Conservation (phyloP, 2,329 filamentous ascomycete species). For the Colletotrichum liriopes region DNA sequence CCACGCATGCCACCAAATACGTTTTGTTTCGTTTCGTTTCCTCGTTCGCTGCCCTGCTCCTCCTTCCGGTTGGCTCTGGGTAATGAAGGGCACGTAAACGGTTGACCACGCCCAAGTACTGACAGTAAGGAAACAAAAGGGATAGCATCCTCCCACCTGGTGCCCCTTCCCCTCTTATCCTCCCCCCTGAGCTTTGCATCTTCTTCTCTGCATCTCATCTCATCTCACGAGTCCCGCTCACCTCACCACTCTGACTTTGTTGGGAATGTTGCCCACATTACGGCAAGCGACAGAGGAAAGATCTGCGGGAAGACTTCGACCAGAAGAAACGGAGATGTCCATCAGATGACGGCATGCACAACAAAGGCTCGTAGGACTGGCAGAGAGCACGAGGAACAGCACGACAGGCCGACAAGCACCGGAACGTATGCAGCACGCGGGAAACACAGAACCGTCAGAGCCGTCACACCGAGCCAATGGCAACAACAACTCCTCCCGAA, state of each 20-base stretch:
- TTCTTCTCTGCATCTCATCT: constrained; percentile 24
- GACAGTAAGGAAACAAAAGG: constrained; percentile 5
- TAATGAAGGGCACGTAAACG: constrained; percentile 24
- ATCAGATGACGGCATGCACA: constrained; percentile 5
- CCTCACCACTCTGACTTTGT: constrained; percentile 27
- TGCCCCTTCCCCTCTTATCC: background rate
- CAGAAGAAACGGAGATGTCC: constrained; percentile 16
- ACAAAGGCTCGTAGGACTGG: background rate
- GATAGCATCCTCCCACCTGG: background rate
- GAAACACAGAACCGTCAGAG: constrained; percentile 6
- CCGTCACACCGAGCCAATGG: constrained; percentile 12
- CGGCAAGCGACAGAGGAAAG: constrained; percentile 23
- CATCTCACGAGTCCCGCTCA: constrained; percentile 37
- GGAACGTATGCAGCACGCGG: background rate
- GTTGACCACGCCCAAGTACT: background rate
- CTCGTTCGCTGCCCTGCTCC: constrained; percentile 22
- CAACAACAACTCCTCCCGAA: background rate
- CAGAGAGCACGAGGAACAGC: constrained; percentile 5
- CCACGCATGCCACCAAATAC: constrained; percentile 28
- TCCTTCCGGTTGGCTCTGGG: constrained; percentile 37
- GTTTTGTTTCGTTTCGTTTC: constrained; percentile 41
- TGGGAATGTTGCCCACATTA: constrained; percentile 32
- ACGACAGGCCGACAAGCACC: background rate
- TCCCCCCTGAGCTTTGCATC: constrained; percentile 26
- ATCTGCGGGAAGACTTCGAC: constrained; percentile 15